Evolutionary conservation across 148 eudicot genomes (phyloP), one percentile per base, ranked within the genome.

Genomic region (Fagopyrum esculentum): DNA sequence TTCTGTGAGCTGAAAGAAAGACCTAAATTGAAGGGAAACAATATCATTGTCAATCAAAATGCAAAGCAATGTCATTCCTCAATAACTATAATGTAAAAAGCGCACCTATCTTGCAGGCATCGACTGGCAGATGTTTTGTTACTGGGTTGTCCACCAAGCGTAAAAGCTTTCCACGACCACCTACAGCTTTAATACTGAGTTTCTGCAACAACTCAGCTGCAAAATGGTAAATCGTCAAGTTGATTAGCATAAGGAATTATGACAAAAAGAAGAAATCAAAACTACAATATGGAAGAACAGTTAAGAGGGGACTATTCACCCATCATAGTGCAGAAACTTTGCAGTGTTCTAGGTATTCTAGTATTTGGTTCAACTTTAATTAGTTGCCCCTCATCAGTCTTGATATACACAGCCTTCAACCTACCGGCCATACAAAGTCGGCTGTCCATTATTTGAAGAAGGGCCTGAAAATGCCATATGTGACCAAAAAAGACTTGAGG

Each of bases 381-480:
- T 35, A 63, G 44, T 3, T 35, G 45, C 19, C 75, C 81, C 11
- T 70, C 74, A 35, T 79, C 77, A 2, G 81, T 75, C 49, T 59
- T 72, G 3, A 79, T 79, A 70, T 75, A 79, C n/a, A 79, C 69
- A 13, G 81, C 78, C 45, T 57, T 74, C 22, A 79, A n/a, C 75
- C 74, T 79, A 56, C 78, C 81, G 46, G 71, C 59, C 81, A 75
- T 56, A 48, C 75, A 66, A 69, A 79, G 75, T 59, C 63, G 74
- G 52, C 78, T 75, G 49, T 70, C 72, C 78, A 75, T 70, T n/a
- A 79, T 79, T 40, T 35, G 44, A 12, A 70, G 71, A 44, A 79
- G 78, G 0, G 81, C 78, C 81, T 79, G 12, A 51, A 40, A 49
- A 22, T 5, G 46, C 47, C 47, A 30, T 1, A 10, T 63, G 69